Percentiles rank a stretch among this genome's conserved stretches.
phyloP scores from a whole-genome alignment of 441 rosid genomes.

The Aleurites moluccanus region DNA sequence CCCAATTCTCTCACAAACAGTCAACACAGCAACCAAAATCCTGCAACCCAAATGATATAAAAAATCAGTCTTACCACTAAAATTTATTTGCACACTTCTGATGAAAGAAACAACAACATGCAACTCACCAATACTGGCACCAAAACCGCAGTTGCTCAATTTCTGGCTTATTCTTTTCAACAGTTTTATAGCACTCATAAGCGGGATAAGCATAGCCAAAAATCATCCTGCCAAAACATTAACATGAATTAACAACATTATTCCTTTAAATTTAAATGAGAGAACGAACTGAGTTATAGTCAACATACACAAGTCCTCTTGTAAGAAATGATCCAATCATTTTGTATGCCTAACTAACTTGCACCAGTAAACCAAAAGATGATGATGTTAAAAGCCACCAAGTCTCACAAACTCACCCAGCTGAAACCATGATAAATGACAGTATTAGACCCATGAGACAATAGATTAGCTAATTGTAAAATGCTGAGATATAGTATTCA shows the following conservation, averaged over 20 bases:
- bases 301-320: constrained; percentile 89
- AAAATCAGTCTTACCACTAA: neutral
- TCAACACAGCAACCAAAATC: constrained; percentile 86
- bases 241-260: constrained; percentile 14
- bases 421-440: constrained; percentile 4
- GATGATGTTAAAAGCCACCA: constrained; percentile 16
- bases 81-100: neutral
- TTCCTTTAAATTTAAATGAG: constrained; percentile 10
- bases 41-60: constrained; percentile 42
- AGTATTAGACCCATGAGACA: neutral
- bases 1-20: constrained; percentile 73
- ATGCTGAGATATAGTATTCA: neutral
- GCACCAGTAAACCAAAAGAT: constrained; percentile 6
- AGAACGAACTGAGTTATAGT: neutral
- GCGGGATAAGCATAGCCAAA: constrained; percentile 99
- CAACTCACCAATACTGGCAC: constrained; percentile 93
- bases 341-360: constrained; percentile 47
- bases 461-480: neutral
- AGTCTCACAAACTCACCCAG: constrained; percentile 1
- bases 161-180: constrained; percentile 93
- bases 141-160: constrained; percentile 95
- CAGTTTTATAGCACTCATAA: constrained; percentile 87
- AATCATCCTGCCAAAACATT: constrained; percentile 57
- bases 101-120: constrained; percentile 1
- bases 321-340: constrained; percentile 98